These are phyloP conservation scores for Mortierella sp. DNA, from an alignment of 371 early-diverging fungal species.

Conservation along the genomic window DNA sequence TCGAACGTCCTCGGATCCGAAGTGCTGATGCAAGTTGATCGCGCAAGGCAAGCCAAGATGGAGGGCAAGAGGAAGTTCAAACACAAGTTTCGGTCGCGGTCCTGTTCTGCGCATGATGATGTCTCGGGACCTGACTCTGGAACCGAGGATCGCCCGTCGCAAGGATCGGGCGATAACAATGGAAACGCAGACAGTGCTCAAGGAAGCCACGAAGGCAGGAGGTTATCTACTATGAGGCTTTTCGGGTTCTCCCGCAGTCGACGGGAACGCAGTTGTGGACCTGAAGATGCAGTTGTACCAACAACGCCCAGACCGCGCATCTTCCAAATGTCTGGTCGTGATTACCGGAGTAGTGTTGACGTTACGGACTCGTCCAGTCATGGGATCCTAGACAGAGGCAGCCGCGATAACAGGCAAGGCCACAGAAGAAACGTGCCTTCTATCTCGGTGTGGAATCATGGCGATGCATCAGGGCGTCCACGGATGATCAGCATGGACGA, in stretches of 20 bases:
- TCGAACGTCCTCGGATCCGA: slow-evolving; percentile 36
- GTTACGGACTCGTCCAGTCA: slow-evolving; percentile 5
- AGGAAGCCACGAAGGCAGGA: slow-evolving; percentile 21
- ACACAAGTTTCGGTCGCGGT: slow-evolving; percentile 13
- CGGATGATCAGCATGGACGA: slow-evolving; percentile 46
- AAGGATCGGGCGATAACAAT: slow-evolving; percentile 1
- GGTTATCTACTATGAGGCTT: slow-evolving; percentile 20
- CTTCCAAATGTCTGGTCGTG: slow-evolving; percentile 8
- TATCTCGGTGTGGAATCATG: slow-evolving; percentile 7
- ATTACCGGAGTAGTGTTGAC: slow-evolving; percentile 22
- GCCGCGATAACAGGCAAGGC: not conserved
- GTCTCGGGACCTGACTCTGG: not conserved
- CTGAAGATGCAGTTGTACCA: slow-evolving; percentile 11
- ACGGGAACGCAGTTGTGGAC: slow-evolving; percentile 9
- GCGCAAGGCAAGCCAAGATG: slow-evolving; percentile 13
- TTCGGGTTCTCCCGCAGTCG: slow-evolving; percentile 38
- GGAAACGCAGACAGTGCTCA: not conserved
- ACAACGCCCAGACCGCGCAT: not conserved
- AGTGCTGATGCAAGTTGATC: slow-evolving; percentile 38
- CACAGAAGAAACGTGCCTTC: slow-evolving; percentile 38
- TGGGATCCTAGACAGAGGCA: not conserved
- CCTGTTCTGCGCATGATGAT: slow-evolving; percentile 16
- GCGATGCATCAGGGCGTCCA: not conserved
- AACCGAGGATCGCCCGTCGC: slow-evolving; percentile 3
- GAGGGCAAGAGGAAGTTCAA: not conserved